These are phyloP conservation scores for Picochlorum sp. DNA, from an alignment of 139 green algal genomes.

Conservation along the genomic window DNA sequence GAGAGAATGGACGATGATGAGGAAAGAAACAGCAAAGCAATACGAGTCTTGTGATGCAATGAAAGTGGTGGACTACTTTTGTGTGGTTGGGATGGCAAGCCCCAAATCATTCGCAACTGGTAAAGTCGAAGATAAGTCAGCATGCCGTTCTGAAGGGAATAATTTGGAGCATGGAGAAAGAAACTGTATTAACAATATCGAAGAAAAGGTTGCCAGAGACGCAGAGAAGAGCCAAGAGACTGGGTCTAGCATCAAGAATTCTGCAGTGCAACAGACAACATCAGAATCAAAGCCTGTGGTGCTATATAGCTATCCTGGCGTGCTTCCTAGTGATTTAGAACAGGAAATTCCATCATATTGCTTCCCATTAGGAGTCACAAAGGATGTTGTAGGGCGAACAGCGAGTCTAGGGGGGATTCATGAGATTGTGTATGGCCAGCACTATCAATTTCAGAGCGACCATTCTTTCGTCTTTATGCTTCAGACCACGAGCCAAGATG, in stretches of 20 bases:
- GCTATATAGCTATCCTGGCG: neutral
- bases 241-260: no score
- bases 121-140: slow-evolving; percentile 10
- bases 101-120: slow-evolving; percentile 39
- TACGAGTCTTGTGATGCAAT: neutral
- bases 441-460: slow-evolving; percentile 33
- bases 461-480: slow-evolving; percentile 66
- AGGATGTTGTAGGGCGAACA: slow-evolving; percentile 49
- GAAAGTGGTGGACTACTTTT: slow-evolving; percentile 56
- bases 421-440: slow-evolving; percentile 60
- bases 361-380: slow-evolving; percentile 59
- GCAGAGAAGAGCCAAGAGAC: no score
- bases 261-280: neutral
- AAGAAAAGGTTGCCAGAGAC: no score
- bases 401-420: slow-evolving; percentile 55
- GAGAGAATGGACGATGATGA: neutral
- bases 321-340: slow-evolving; percentile 21
- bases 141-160: no score
- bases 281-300: neutral
- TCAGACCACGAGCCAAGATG: slow-evolving; percentile 35
- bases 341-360: slow-evolving; percentile 51
- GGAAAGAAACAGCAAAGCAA: neutral
- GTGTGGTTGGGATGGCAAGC: slow-evolving; percentile 54
- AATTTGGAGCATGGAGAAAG: no score
- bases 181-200: no score